Evolutionary conservation across 345 rosid species (phyloP).

Genomic region (Excoecaria agallocha): DNA sequence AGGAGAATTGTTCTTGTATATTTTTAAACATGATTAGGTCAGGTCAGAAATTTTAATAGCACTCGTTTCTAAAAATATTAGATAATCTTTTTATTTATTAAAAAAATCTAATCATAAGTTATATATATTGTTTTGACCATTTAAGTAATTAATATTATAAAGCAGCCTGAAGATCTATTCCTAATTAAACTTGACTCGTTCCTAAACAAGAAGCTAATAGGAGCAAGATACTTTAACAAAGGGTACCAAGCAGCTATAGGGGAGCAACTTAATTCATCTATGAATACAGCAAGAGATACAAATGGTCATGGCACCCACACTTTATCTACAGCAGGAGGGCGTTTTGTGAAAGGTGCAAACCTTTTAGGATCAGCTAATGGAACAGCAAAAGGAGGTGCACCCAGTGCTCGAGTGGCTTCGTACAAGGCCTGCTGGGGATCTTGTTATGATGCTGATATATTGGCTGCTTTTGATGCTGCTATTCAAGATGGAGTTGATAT

Average conservation of each 20-base stretch:
- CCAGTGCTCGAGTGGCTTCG: slow-evolving; percentile 19
- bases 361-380: slow-evolving; percentile 16
- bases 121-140: too few relatives aligned
- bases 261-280: neutral
- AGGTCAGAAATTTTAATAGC: too few relatives aligned
- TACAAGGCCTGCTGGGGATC: slow-evolving; percentile 17
- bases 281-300: slow-evolving; percentile 12
- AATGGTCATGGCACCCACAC: slow-evolving; percentile 30
- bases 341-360: slow-evolving; percentile 24
- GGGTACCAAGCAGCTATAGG: slow-evolving; percentile 6
- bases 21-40: too few relatives aligned
- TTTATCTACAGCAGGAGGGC: slow-evolving; percentile 20
- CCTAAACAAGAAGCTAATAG: slow-evolving; percentile 18
- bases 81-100: too few relatives aligned
- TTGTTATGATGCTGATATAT: slow-evolving; percentile 25
- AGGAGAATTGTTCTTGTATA: too few relatives aligned
- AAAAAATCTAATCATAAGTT: too few relatives aligned
- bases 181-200: too few relatives aligned
- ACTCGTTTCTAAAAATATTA: too few relatives aligned
- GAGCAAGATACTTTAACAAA: slow-evolving; percentile 29
- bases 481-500: slow-evolving; percentile 28
- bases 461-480: slow-evolving; percentile 25
- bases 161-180: too few relatives aligned
- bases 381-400: slow-evolving; percentile 23
- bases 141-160: too few relatives aligned